phyloP scores from a whole-genome alignment of 2,329 filamentous ascomycete genomes.

The Ophiostoma montium region DNA sequence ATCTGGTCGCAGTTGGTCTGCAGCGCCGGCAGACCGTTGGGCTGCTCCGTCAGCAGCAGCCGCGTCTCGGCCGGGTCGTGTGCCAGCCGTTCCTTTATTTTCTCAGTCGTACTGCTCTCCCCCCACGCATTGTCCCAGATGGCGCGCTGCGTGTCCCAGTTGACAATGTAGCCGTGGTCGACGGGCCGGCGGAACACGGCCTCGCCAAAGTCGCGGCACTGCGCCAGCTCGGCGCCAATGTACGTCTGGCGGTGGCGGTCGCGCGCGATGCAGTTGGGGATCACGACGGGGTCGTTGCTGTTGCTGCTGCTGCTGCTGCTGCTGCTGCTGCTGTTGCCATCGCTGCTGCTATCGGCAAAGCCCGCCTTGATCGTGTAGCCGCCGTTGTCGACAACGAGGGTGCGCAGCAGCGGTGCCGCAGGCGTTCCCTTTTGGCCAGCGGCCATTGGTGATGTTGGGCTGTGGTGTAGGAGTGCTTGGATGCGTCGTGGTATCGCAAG shows the following conservation, averaged over 20 bases:
- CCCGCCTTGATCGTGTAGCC: conserved; percentile 86
- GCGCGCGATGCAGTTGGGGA: conserved; percentile 82
- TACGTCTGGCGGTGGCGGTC: conserved; percentile 68
- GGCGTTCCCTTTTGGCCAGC: conserved; percentile 34
- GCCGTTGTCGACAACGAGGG: conserved; percentile 87
- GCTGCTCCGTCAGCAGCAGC: conserved; percentile 70
- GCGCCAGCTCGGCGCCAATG: conserved; percentile 60
- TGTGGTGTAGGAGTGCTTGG: background rate
- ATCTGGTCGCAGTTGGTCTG: conserved; percentile 92
- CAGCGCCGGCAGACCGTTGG: conserved; percentile 65
- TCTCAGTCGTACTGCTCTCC: background rate
- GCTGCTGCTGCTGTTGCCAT: conserved; percentile 17
- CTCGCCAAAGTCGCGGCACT: conserved; percentile 80
- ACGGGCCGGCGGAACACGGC: conserved; percentile 76
- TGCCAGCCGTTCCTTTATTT: conserved; percentile 28
- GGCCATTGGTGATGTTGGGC: conserved; percentile 21
- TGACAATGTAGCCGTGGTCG: conserved; percentile 89
- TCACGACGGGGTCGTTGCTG: conserved; percentile 43
- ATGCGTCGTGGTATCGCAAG: background rate
- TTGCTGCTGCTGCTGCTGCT: conserved; percentile 18
- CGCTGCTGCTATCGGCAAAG: conserved; percentile 36
- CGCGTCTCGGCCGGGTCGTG: conserved; percentile 74
- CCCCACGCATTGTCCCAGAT: conserved; percentile 87
- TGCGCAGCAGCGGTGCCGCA: conserved; percentile 43
- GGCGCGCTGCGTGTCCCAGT: conserved; percentile 91